Conservation (phyloP, 371 early-diverging fungal species). For the Rhizomucor miehei region DNA sequence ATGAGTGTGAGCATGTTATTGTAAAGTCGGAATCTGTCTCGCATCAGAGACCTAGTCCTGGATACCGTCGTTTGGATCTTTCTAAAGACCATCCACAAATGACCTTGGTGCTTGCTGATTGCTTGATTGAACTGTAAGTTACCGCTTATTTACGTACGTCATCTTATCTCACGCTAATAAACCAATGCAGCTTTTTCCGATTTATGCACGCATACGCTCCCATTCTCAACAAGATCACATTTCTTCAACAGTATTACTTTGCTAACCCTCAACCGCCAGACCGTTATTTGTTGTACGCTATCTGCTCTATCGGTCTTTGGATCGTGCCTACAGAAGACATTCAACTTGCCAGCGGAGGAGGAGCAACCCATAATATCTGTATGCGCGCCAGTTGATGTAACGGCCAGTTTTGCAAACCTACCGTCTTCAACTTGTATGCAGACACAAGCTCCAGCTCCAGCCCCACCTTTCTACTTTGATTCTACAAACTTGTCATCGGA, state of each 20-base stretch:
- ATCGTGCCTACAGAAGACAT: conserved; percentile 7
- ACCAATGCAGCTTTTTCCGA: conserved; percentile 45
- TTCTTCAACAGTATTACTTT: conserved; percentile 36
- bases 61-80: conserved; percentile 6
- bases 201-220: conserved; percentile 28
- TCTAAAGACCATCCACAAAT: conserved; percentile 28
- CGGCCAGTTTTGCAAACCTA: too few relatives aligned
- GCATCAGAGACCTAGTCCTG: not conserved
- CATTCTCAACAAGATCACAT: conserved; percentile 36
- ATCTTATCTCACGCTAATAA: not conserved
- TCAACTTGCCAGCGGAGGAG: conserved; percentile 4
- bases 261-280: conserved; percentile 32
- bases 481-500: too few relatives aligned
- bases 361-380: too few relatives aligned
- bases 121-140: conserved; percentile 27
- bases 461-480: too few relatives aligned
- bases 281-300: conserved; percentile 28
- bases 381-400: too few relatives aligned
- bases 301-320: conserved; percentile 21
- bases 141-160: not conserved
- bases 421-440: too few relatives aligned
- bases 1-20: conserved; percentile 35
- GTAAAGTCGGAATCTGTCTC: conserved; percentile 27
- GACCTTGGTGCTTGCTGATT: conserved; percentile 26
- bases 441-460: too few relatives aligned